Evolutionary conservation across 345 rosid genomes (phyloP), one percentile per base, ranked within the genome.

Genomic region (Ceriops zippeliana): DNA sequence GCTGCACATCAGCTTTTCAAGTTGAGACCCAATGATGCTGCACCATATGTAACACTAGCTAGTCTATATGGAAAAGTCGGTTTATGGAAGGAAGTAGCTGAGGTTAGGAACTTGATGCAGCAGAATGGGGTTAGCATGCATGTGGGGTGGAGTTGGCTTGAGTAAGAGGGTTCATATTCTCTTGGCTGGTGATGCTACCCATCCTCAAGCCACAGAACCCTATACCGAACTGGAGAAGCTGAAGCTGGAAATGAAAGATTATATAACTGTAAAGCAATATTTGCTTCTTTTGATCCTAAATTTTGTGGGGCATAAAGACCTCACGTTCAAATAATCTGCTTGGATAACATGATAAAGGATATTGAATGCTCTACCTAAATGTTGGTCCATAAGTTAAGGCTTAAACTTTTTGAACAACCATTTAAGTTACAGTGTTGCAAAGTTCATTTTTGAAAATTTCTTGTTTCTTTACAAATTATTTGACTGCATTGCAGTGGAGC

Each of bases 401-500:
- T 42, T 42, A 13, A 54, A 22, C 5, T 9, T 54, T 54, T 54
- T 9, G 58, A 53, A 53, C 58, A 53, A 53, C 21, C 11, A 8
- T 26, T 54, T 54, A 22, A 9, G 4, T 26, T 42, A 54, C 15
- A 54, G 59, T 54, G 9, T 5, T 7, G 24, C 15, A 2, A 54
- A 54, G 24, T 21, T 13, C 28, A 54, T 26, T 21, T 5, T 19
- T 66, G 21, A 16, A 54, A 58, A 34, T 47, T 38, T 70, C 67
- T 5, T 54, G 0, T 20, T 62, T 58, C 5, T 68, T 63, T 47
- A 81, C 88, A 87, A 85, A 42, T 54, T 86, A 53, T 81, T 72
- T 38, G 83, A 86, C 35, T 85, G 32, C 53, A 76, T 85, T 65
- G 83, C 87, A 9, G 61, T 75, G 73, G 84, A 81, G 75, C 52